A percentile compares a stretch with the other conserved stretches of the same genome.
These are phyloP conservation scores for Avicennia marina DNA, from an alignment of 257 asterid species.

Conservation along the genomic window DNA sequence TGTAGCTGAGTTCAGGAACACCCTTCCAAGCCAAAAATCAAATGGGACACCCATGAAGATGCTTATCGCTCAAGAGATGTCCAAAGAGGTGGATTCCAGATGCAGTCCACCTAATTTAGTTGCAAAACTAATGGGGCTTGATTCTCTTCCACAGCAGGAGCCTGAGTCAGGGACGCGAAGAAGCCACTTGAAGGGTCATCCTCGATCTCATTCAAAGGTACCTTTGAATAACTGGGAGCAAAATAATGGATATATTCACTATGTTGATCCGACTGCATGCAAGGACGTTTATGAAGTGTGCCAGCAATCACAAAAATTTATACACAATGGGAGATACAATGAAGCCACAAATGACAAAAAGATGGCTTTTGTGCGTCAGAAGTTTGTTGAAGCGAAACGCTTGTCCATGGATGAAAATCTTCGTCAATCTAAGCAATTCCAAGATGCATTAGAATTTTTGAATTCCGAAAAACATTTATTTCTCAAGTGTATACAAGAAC, in stretches of 20 bases:
- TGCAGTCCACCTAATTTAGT: slow-evolving; percentile 75
- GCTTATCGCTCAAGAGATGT: slow-evolving; percentile 94
- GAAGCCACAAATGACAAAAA: slow-evolving; percentile 43
- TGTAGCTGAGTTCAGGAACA: slow-evolving; percentile 44
- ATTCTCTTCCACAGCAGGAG: slow-evolving; percentile 69
- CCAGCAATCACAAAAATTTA: slow-evolving; percentile 48
- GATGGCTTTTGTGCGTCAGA: slow-evolving; percentile 87
- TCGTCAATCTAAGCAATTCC: slow-evolving; percentile 81
- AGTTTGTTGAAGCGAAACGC: slow-evolving; percentile 85
- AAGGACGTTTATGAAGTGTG: slow-evolving; percentile 66
- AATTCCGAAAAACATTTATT: slow-evolving; percentile 85
- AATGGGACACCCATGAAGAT: slow-evolving; percentile 77
- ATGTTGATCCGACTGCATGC: slow-evolving; percentile 43
- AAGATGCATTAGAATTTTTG: slow-evolving; percentile 81
- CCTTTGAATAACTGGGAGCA: slow-evolving; percentile 63
- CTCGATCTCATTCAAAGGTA: slow-evolving; percentile 62
- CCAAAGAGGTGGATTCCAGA: slow-evolving; percentile 57
- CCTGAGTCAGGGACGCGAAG: slow-evolving; percentile 42
- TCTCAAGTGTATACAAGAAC: slow-evolving; percentile 88
- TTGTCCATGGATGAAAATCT: slow-evolving; percentile 74
- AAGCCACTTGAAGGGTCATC: slow-evolving; percentile 44
- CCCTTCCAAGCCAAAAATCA: slow-evolving; percentile 42
- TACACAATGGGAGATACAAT: slow-evolving; percentile 44
- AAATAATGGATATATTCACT: slow-evolving; percentile 49
- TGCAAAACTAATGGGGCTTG: slow-evolving; percentile 98